Evolutionary conservation across 306 rosid genomes (phyloP).

Genomic region (Oemleria cerasiformis): DNA sequence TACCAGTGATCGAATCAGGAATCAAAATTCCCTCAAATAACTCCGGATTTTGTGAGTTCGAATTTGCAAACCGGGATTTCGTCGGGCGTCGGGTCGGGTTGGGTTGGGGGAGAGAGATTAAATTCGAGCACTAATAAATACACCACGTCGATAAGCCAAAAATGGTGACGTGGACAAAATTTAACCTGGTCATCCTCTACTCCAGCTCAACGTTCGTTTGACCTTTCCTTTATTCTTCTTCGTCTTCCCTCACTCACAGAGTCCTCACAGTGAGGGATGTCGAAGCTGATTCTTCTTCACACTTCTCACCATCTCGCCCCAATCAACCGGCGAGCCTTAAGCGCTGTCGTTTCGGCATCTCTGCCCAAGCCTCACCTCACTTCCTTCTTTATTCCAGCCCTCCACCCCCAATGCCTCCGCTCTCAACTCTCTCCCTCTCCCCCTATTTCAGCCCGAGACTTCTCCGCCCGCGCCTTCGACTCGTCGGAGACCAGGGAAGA

Average conservation of each 20-base stretch:
- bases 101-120: too few relatives aligned
- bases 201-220: not conserved
- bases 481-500: slow-evolving; percentile 18
- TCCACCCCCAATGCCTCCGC: slow-evolving; percentile 25
- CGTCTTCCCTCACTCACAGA: not conserved
- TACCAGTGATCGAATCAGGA: too few relatives aligned
- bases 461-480: slow-evolving; percentile 53
- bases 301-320: slow-evolving; percentile 40
- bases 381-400: not conserved
- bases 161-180: slow-evolving; percentile 39
- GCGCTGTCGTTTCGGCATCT: slow-evolving; percentile 18
- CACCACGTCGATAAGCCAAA: slow-evolving; percentile 11
- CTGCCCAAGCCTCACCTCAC: slow-evolving; percentile 3
- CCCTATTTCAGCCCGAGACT: slow-evolving; percentile 17
- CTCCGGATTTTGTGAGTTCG: too few relatives aligned
- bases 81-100: too few relatives aligned
- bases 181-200: slow-evolving; percentile 20
- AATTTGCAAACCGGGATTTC: too few relatives aligned
- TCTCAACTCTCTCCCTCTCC: slow-evolving; percentile 25
- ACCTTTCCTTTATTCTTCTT: not conserved
- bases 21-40: too few relatives aligned
- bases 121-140: not conserved
- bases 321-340: slow-evolving; percentile 23
- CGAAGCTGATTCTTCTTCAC: slow-evolving; percentile 53
- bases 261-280: slow-evolving; percentile 37